These are phyloP conservation scores for Podospora fimiseda DNA, from an alignment of 495 filamentous ascomycete genomes.

Conservation along the genomic window DNA sequence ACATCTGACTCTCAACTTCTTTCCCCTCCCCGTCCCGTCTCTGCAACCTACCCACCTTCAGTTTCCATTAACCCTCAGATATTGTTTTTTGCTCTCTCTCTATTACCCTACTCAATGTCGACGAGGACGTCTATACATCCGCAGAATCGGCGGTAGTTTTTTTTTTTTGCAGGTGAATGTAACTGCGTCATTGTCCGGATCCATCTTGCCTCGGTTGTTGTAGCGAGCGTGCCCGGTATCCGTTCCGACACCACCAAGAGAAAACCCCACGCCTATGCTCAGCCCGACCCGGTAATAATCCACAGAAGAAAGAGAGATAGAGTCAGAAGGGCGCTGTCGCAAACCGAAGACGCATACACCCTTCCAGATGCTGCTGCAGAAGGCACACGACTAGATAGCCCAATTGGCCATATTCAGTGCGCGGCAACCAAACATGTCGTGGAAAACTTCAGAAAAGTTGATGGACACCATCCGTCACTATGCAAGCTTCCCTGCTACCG, in stretches of 20 bases:
- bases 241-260: not conserved
- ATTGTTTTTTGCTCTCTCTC: slow-evolving; percentile 4
- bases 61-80: too few species aligned
- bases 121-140: not conserved
- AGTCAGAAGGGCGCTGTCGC: not conserved
- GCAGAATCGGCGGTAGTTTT: slow-evolving; percentile 7
- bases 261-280: slow-evolving; percentile 9
- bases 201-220: slow-evolving; percentile 25
- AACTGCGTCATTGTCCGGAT: slow-evolving; percentile 15
- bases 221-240: slow-evolving; percentile 1
- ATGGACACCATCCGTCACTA: slow-evolving; percentile 99
- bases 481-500: slow-evolving; percentile 92
- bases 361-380: slow-evolving; percentile 22
- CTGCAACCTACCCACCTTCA: not conserved
- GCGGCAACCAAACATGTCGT: slow-evolving; percentile 58
- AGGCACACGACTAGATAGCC: slow-evolving; percentile 6
- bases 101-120: slow-evolving; percentile 1
- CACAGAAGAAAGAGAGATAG: too few species aligned
- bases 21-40: not conserved
- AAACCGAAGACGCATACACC: not conserved
- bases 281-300: not conserved
- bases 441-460: slow-evolving; percentile 82
- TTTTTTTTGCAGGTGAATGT: not conserved
- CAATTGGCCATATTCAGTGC: slow-evolving; percentile 10
- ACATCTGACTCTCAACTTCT: slow-evolving; percentile 1